phyloP scores from a whole-genome alignment of 208 protist species.

The Borovskyia barvae region DNA sequence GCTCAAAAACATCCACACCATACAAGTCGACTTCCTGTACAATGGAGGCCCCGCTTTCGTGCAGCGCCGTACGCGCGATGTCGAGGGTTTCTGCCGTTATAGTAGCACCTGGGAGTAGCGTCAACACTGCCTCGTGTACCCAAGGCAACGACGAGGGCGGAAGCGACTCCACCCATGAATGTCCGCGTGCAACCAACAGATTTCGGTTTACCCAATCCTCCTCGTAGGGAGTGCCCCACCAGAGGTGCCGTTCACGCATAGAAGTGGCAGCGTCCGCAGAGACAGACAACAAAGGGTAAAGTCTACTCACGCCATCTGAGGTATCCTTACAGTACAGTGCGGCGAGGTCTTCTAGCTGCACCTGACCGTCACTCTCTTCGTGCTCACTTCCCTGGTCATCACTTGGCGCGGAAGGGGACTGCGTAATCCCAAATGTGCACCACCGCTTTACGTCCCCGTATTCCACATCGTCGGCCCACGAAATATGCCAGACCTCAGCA shows the following conservation, averaged over 20 bases:
- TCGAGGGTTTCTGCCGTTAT: slow-evolving; percentile 25
- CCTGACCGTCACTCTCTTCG: background rate
- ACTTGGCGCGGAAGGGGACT: too few species aligned
- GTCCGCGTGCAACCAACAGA: slow-evolving; percentile 28
- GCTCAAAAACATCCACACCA: slow-evolving; percentile 25
- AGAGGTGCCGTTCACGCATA: slow-evolving; percentile 28
- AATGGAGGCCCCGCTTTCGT: slow-evolving; percentile 23
- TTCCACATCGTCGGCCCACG: background rate
- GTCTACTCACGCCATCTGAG: slow-evolving; percentile 2
- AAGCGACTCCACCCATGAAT: slow-evolving; percentile 40
- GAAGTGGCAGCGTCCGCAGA: slow-evolving; percentile 1
- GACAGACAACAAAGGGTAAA: slow-evolving; percentile 13
- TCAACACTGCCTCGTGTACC: slow-evolving; percentile 51
- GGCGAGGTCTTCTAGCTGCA: background rate
- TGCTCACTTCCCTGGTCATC: too few species aligned
- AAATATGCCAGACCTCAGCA: slow-evolving; percentile 22
- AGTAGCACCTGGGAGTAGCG: slow-evolving; percentile 52
- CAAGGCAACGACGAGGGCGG: slow-evolving; percentile 3
- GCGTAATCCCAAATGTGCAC: background rate
- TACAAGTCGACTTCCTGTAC: slow-evolving; percentile 31
- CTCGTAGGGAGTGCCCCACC: slow-evolving; percentile 29
- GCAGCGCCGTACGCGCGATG: slow-evolving; percentile 31
- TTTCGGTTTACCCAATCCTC: slow-evolving; percentile 25
- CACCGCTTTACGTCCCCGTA: background rate
- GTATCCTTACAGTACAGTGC: too few species aligned